phyloP scores from a whole-genome alignment of 306 rosid species.

The Acacia melanoxylon region DNA sequence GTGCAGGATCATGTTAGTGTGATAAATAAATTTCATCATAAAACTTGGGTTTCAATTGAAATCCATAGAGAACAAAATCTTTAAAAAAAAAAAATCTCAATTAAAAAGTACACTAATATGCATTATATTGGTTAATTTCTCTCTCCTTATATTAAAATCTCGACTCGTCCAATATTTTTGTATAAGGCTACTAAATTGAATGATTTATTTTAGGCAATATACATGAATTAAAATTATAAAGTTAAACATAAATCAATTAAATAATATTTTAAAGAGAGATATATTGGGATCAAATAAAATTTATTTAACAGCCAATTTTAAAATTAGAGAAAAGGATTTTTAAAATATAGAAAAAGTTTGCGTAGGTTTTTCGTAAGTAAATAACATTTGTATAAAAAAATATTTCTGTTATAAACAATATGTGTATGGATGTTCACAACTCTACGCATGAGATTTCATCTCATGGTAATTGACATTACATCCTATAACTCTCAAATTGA shows the following conservation, averaged over 20 bases:
- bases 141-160: neutral
- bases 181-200: too few relatives aligned
- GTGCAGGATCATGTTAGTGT: too few relatives aligned
- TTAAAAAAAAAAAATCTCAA: neutral
- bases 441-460: too few relatives aligned
- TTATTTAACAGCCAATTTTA: neutral
- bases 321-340: neutral
- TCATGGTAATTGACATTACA: too few relatives aligned
- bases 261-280: too few relatives aligned
- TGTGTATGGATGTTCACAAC: too few relatives aligned
- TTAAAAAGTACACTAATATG: too few relatives aligned
- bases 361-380: neutral
- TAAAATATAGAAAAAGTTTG: neutral
- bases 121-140: neutral
- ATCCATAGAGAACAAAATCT: neutral
- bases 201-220: neutral
- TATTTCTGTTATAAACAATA: too few relatives aligned
- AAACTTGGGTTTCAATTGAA: neutral
- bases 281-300: neutral
- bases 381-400: too few relatives aligned
- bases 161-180: too few relatives aligned
- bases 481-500: too few relatives aligned
- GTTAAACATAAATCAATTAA: neutral
- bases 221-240: neutral
- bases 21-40: too few relatives aligned